These are phyloP conservation scores for Gonapodya sp. DNA, from an alignment of 192 early-diverging fungal species.

Conservation along the genomic window DNA sequence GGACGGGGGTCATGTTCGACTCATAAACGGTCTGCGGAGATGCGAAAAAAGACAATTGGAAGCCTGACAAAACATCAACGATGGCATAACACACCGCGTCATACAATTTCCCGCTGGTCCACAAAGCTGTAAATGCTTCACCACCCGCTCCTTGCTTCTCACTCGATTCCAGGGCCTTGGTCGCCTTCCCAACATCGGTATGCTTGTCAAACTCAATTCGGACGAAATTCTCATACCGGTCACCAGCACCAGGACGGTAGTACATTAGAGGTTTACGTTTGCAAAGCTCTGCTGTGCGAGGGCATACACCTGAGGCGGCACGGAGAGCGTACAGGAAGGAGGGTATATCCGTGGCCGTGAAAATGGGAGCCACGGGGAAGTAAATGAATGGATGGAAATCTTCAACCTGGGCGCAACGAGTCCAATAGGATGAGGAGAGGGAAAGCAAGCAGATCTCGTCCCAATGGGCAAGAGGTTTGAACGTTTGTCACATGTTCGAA, in stretches of 20 bases:
- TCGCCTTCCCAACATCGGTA: not conserved
- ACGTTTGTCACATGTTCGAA: not conserved
- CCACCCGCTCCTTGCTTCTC: not conserved
- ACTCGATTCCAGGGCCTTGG: not conserved
- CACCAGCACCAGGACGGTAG: conserved; percentile 3
- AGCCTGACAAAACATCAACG: not conserved
- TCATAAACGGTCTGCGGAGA: not conserved
- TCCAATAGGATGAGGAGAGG: not conserved
- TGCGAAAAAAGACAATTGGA: not conserved
- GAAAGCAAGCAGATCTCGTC: not conserved
- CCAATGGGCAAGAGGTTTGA: not conserved
- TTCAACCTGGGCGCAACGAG: not conserved
- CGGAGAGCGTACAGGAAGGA: not conserved
- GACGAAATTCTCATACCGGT: not conserved
- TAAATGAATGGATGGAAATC: not conserved
- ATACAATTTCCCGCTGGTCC: not conserved
- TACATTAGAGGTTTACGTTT: not conserved
- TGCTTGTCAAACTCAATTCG: not conserved
- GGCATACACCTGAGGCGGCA: not conserved
- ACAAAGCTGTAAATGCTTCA: not conserved
- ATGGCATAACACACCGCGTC: not conserved
- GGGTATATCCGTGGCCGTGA: not conserved
- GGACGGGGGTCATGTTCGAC: not conserved
- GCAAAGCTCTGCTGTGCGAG: not conserved
- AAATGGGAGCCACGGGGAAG: not conserved